Evolutionary conservation across 176 grass and related monocot species (phyloP), one percentile per base, ranked within the genome.

Genomic region (Musa acuminata): DNA sequence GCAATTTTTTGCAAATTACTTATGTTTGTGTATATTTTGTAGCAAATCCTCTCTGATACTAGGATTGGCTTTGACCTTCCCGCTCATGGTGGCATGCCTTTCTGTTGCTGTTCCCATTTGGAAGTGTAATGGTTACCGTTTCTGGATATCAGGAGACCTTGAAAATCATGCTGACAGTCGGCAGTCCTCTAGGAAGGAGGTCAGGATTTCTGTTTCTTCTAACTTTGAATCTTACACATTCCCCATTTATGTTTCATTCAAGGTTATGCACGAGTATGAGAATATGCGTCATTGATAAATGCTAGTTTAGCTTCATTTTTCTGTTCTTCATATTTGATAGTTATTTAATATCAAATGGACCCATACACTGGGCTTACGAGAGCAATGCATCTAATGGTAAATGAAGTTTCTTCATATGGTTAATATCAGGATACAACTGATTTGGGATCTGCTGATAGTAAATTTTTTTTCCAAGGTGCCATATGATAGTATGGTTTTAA

Each of bases 11-110:
- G 53, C 74, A 76, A 24, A 20, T 83, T 10, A 81, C 52, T 73
- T 26, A 5, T 14, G 64, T 49, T 82, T 19, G n/a, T 62, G 6
- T 25, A 27, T 49, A 64, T 64, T 25, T 29, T 94, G 79, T 84
- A 99, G 95, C 88, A 99, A 99, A 76, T 99, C 95, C 79, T 99
- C 95, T 19, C 90, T 99, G 85, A 99, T 99, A 82, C 82, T 99
- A 84, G 95, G 95, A 65, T 79, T 99, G 64, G 87, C 95, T 74
- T 80, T 99, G 76, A 91, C 81, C 1, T 73, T 91, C 72, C 95
- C 95, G 66, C 82, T 99, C 65, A 99, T 99, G 95, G 95, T 99
- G 78, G 91, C 89, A 62, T 94, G 90, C 66, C 91, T 99, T 69
- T 87, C 91, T 65, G 89, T 99, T 65, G 88, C 88, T 59, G 81